Conservation (phyloP, 2,329 filamentous ascomycete species). For the Keithomyces neogunnii region DNA sequence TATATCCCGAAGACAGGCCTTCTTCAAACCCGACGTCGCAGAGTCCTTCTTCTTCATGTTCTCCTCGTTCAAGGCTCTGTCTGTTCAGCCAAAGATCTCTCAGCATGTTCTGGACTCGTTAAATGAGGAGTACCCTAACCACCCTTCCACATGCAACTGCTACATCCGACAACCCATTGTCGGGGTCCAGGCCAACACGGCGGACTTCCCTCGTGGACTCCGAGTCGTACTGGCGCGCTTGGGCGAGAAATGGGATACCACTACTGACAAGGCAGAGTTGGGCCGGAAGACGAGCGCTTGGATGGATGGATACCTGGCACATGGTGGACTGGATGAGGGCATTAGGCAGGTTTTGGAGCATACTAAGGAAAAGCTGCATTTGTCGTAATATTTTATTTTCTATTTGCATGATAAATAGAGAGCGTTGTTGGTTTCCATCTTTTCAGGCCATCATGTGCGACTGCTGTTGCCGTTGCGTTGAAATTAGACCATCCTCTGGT, state of each 20-base stretch:
- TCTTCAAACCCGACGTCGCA: slow-evolving; percentile 56
- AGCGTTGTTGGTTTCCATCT: not conserved
- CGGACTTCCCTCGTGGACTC: slow-evolving; percentile 66
- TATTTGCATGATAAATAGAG: not conserved
- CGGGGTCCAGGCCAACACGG: slow-evolving; percentile 52
- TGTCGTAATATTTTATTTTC: slow-evolving; percentile 1
- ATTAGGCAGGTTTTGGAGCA: slow-evolving; percentile 48
- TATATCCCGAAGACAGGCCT: slow-evolving; percentile 69
- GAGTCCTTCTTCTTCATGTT: slow-evolving; percentile 78
- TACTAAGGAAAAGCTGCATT: slow-evolving; percentile 29
- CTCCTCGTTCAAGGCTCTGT: slow-evolving; percentile 56
- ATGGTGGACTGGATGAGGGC: slow-evolving; percentile 44
- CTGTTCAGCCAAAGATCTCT: slow-evolving; percentile 57
- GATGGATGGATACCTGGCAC: slow-evolving; percentile 43
- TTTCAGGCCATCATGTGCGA: too few relatives aligned
- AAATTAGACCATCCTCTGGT: too few relatives aligned
- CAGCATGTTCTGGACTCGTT: slow-evolving; percentile 65
- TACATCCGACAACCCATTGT: slow-evolving; percentile 63
- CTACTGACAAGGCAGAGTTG: slow-evolving; percentile 37
- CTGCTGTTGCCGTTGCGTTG: too few relatives aligned
- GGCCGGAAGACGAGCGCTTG: slow-evolving; percentile 42
- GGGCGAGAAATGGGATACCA: slow-evolving; percentile 37
- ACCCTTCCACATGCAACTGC: slow-evolving; percentile 59
- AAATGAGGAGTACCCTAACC: slow-evolving; percentile 47
- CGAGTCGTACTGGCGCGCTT: slow-evolving; percentile 56